These are phyloP conservation scores for Puccinia novopanici DNA, from an alignment of 1,284 basidiomycete species.

Conservation along the genomic window DNA sequence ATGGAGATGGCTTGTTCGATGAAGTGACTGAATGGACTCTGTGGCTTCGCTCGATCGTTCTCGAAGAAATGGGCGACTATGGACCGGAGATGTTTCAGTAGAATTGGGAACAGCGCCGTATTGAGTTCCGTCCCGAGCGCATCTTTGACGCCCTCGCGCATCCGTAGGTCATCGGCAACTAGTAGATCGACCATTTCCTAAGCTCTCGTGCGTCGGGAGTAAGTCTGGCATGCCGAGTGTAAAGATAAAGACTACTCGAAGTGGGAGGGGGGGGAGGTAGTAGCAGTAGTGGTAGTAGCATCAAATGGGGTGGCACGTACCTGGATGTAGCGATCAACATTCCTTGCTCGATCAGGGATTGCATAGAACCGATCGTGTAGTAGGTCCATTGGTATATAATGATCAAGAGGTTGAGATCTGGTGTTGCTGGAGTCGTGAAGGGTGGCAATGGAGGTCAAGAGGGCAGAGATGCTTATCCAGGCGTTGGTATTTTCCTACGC, in stretches of 20 bases:
- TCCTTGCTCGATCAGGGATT: conserved; percentile 46
- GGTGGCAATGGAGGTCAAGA: conserved; percentile 44
- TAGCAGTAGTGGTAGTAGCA: background rate
- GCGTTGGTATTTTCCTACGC: conserved; percentile 49
- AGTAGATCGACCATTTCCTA: conserved; percentile 72
- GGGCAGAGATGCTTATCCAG: conserved; percentile 49
- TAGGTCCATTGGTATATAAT: conserved; percentile 42
- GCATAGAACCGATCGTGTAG: conserved; percentile 48
- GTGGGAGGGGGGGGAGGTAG: no score
- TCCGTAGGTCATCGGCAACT: conserved; percentile 67
- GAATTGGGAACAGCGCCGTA: conserved; percentile 68
- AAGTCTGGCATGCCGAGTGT: background rate
- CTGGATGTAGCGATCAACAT: conserved; percentile 49
- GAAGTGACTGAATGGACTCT: conserved; percentile 65
- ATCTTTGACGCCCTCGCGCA: conserved; percentile 75
- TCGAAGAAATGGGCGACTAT: conserved; percentile 61
- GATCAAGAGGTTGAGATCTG: conserved; percentile 20
- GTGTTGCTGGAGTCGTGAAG: conserved; percentile 28
- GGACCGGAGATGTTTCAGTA: conserved; percentile 74
- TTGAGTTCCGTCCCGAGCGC: conserved; percentile 77
- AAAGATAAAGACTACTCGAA: background rate
- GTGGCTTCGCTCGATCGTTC: conserved; percentile 46
- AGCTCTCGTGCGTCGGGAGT: background rate
- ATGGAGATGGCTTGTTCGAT: conserved; percentile 74
- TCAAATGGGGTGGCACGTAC: background rate